A percentile compares a stretch with the other conserved stretches of the same genome.
Evolutionary conservation across 2,329 filamentous ascomycete genomes (phyloP).

Genomic region (Beauveria varroae): DNA sequence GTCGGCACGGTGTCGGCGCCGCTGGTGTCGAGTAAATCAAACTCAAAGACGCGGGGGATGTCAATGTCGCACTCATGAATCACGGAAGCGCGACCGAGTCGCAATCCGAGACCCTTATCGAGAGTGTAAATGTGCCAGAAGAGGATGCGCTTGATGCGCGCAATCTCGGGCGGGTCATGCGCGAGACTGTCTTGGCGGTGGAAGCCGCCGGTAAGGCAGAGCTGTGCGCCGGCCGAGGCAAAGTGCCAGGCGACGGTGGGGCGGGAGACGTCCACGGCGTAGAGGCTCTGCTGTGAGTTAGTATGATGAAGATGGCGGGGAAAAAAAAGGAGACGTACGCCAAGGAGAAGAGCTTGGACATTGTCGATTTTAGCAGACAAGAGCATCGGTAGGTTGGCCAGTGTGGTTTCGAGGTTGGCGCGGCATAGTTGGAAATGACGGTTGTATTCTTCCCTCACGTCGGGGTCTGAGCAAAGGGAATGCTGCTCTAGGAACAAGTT

Average conservation of each 20-base stretch:
- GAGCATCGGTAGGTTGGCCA: slow-evolving; percentile 47
- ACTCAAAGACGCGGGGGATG: slow-evolving; percentile 34
- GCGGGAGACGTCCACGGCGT: slow-evolving; percentile 54
- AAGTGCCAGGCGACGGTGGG: slow-evolving; percentile 59
- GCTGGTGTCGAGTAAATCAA: slow-evolving; percentile 31
- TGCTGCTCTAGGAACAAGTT: slow-evolving; percentile 42
- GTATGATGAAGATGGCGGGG: not conserved
- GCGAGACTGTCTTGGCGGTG: slow-evolving; percentile 37
- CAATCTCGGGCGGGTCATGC: slow-evolving; percentile 24
- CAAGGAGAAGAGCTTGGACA: slow-evolving; percentile 51
- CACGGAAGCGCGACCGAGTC: slow-evolving; percentile 49
- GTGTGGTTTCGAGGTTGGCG: slow-evolving; percentile 41
- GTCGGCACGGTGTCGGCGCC: slow-evolving; percentile 33
- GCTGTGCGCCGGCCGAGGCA: slow-evolving; percentile 47
- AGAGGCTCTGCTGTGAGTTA: slow-evolving; percentile 39
- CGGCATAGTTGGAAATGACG: slow-evolving; percentile 34
- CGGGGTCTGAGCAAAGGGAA: slow-evolving; percentile 26
- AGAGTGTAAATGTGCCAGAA: slow-evolving; percentile 49
- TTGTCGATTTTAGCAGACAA: slow-evolving; percentile 47
- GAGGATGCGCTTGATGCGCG: slow-evolving; percentile 32
- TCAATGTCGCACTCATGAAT: slow-evolving; percentile 55
- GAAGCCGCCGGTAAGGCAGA: slow-evolving; percentile 57
- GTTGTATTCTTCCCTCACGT: slow-evolving; percentile 28
- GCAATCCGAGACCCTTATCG: slow-evolving; percentile 50
- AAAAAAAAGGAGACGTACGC: slow-evolving; percentile 31